Base-by-base conservation (phyloP, 345 rosid genomes). In the Microcos paniculata region DNA sequence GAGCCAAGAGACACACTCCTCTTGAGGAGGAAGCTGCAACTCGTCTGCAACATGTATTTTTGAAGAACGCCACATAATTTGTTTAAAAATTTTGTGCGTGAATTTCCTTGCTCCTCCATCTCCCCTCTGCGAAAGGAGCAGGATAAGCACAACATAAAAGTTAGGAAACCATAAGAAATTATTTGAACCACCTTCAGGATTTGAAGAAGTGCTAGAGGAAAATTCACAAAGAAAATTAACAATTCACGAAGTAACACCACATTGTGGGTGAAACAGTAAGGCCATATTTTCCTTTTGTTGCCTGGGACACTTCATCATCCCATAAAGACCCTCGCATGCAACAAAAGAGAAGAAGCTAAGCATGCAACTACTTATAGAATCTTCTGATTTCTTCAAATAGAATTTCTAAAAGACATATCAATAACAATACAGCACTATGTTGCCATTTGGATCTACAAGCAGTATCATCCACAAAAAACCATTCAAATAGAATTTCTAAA, bases 61-160 rank as follows among this genome's bases (percentile, higher is more conserved):
- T 33, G 98, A 90, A 80, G 99, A 93, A 66, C 99, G 99, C 99
- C 98, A 95, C 98, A 95, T 91, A 49, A 95, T 84, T 79, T 86
- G 90, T 83, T 86, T 93, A 84, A 91, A 95, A 76, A 91, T 73
- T 0, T 81, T 86, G 75, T 91, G 97, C 4, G 96, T 86, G 76
- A 95, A 93, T 57, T 87, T 94, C 91, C 91, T 84, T 31, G 97
- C 97, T 68, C 86, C 85, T 49, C 59, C 78, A 58, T 93, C 96
- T 77, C 85, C 81, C 75, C 86, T 91, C 99, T 95, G 90, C 73
- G 81, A 74, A 63, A 52, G 73, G 33, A 66, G 76, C 9, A 46
- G 71, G 72, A 51, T 49, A 24, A 40, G 40, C 52, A 75, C n/a
- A 67, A 28, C 28, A 62, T 30, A 68, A 48, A 69, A 40, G 40